These are phyloP conservation scores for Alternaria solani DNA, from an alignment of 2,329 filamentous ascomycete species.

Conservation along the genomic window DNA sequence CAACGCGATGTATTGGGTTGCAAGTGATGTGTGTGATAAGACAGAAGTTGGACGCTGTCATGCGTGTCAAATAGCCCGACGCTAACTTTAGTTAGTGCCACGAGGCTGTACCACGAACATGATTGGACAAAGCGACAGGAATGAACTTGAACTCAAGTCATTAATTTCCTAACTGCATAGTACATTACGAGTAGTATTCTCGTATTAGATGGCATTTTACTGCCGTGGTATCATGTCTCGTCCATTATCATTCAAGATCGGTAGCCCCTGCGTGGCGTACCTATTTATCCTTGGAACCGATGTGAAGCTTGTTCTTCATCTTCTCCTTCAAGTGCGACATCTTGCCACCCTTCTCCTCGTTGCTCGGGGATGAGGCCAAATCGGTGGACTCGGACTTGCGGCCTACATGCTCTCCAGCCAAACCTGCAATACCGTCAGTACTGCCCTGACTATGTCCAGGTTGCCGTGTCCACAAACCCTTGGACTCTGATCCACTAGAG, in stretches of 20 bases:
- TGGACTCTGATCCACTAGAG: slow-evolving; percentile 54
- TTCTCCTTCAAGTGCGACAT: slow-evolving; percentile 65
- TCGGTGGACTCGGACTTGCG: slow-evolving; percentile 43
- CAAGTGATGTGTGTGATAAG: slow-evolving; percentile 34
- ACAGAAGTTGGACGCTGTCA: slow-evolving; percentile 23
- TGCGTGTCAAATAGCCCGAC: slow-evolving; percentile 13
- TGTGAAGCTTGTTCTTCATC: slow-evolving; percentile 74
- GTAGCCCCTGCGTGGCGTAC: neutral
- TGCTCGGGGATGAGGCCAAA: slow-evolving; percentile 23
- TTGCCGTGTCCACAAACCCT: slow-evolving; percentile 44
- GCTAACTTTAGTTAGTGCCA: slow-evolving; percentile 30
- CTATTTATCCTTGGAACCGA: slow-evolving; percentile 48
- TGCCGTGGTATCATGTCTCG: slow-evolving; percentile 37
- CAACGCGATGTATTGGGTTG: slow-evolving; percentile 17
- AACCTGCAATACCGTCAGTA: slow-evolving; percentile 55
- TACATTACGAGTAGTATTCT: slow-evolving; percentile 12
- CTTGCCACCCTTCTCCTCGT: slow-evolving; percentile 52
- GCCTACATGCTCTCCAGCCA: slow-evolving; percentile 64
- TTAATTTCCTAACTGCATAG: slow-evolving; percentile 11
- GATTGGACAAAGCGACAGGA: slow-evolving; percentile 24
- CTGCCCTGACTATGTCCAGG: slow-evolving; percentile 29
- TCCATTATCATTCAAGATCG: slow-evolving; percentile 14
- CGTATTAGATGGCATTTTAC: slow-evolving; percentile 8
- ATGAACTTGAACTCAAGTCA: slow-evolving; percentile 5
- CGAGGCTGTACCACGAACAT: slow-evolving; percentile 21